Evolutionary conservation across 805 yeast genomes (phyloP), one percentile per base, ranked within the genome.

Genomic region (Scheffersomyces ergatensis): DNA sequence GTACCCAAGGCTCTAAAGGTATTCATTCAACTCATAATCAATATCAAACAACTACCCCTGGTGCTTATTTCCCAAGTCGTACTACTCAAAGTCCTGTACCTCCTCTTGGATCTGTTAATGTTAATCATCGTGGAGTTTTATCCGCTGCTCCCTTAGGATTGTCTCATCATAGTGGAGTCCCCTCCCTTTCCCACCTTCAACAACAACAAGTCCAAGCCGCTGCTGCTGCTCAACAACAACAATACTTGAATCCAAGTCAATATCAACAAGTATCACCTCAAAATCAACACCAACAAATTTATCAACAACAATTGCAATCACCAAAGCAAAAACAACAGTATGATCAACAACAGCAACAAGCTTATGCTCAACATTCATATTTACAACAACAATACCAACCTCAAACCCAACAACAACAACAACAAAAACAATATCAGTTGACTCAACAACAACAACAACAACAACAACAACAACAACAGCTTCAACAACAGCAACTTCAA

Each of bases 181-280:
- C 47, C 24, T 34, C 38, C 39, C 40, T 31, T 30, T 41, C 11
- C 20, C 47, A 31, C 25, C 37, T 34, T 21, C 43, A 37, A 25
- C 40, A 39, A 21, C 50, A 42, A 44, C 56, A 43, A 25, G 38
- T 34, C 12, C 45, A 38, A 14, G 36, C 32, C 9, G 40, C 23
- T 21, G 43, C 40, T 21, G 49, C 40, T 30, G 52, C 50, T 26
- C 46, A 45, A 38, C 46, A 39, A 37, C 56, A 47, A 31, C 57
- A 50, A 35, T 37, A 43, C 17, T 38, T 34, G 20, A 44, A 40
- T 17, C 47, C 24, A 24, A 37, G 37, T 15, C 39, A 29, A 24
- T 39, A 35, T n/a, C 44, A 34, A 16, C 39, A 35, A 13, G 30
- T 23, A 3, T 37, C 31, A 24, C 42, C 21, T 13, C 48, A 47